Percentiles rank a stretch among this genome's conserved stretches.
These are phyloP conservation scores for Venturia effusa DNA, from an alignment of 2,329 filamentous ascomycete genomes.

Conservation along the genomic window DNA sequence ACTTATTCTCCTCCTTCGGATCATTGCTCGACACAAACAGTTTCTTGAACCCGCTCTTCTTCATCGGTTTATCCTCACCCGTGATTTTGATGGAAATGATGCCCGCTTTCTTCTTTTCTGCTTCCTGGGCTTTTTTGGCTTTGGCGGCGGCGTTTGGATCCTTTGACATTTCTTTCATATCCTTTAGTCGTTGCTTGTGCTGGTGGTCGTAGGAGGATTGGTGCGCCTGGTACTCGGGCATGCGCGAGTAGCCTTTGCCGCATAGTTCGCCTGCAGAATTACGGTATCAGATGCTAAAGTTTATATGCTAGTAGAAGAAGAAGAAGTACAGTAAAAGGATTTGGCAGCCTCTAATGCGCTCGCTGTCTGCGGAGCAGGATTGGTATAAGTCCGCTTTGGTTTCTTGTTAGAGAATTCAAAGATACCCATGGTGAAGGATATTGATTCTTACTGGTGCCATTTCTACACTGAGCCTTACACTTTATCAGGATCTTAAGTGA, in stretches of 20 bases:
- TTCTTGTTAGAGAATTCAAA: neutral
- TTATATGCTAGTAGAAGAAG: no score
- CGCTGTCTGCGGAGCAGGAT: constrained; percentile 11
- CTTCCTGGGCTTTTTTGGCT: constrained; percentile 52
- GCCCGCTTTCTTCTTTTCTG: constrained; percentile 49
- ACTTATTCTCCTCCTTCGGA: constrained; percentile 32
- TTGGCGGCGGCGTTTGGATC: constrained; percentile 55
- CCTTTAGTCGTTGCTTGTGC: constrained; percentile 66
- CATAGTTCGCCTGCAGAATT: constrained; percentile 56
- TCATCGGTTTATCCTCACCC: constrained; percentile 24
- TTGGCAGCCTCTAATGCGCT: constrained; percentile 11
- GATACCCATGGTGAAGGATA: neutral
- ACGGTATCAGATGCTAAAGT: neutral
- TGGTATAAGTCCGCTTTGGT: neutral
- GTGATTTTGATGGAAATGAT: constrained; percentile 57
- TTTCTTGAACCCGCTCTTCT: constrained; percentile 57
- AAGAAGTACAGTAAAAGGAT: constrained; percentile 11
- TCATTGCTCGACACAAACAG: neutral
- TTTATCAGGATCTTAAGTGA: neutral
- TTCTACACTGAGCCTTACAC: neutral
- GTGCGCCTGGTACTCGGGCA: constrained; percentile 94
- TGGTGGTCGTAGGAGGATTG: constrained; percentile 91
- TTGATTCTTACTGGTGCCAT: constrained; percentile 7
- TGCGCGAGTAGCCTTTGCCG: constrained; percentile 86
- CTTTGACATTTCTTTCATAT: constrained; percentile 75